These are phyloP conservation scores for Tetrastigma voinierianum DNA, from an alignment of 164 flowering plant genomes.

Conservation along the genomic window DNA sequence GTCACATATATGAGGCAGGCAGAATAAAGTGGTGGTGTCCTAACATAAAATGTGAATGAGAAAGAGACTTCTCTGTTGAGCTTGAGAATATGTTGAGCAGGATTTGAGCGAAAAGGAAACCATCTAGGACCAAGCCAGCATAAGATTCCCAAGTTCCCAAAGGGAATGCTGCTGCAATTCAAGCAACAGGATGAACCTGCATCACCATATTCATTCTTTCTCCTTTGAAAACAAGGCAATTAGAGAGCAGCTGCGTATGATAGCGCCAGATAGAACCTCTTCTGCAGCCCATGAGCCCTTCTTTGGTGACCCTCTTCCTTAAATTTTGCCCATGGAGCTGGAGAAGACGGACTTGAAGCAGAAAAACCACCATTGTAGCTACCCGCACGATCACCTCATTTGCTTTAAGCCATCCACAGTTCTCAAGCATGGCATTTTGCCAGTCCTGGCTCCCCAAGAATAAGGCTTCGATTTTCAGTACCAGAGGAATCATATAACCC, in stretches of 20 bases:
- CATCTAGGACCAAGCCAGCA: constrained; percentile 43
- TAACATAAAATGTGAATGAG: constrained; percentile 30
- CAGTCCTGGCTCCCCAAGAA: constrained; percentile 16
- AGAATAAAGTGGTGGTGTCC: constrained; percentile 41
- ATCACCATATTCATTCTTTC: constrained; percentile 3
- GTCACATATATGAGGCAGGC: constrained; percentile 46
- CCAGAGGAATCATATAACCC: constrained; percentile 42
- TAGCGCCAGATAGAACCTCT: constrained; percentile 27
- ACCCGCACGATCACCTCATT: constrained; percentile 41
- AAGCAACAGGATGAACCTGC: neutral
- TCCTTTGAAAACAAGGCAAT: constrained; percentile 27
- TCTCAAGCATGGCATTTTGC: constrained; percentile 23
- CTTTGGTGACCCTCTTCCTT: constrained; percentile 20
- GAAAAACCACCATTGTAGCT: constrained; percentile 43
- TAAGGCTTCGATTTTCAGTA: constrained; percentile 43
- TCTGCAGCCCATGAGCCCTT: constrained; percentile 32
- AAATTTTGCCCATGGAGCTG: constrained; percentile 32
- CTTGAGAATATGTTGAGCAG: constrained; percentile 31
- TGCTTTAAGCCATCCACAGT: constrained; percentile 44
- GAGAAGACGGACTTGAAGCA: constrained; percentile 35
- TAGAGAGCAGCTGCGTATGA: constrained; percentile 30
- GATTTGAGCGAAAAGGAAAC: constrained; percentile 45
- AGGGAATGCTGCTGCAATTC: constrained; percentile 17
- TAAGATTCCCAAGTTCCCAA: constrained; percentile 32
- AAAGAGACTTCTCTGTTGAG: constrained; percentile 25